Conservation (phyloP, 2,329 filamentous ascomycete species). For the Coniosporium tulheliwenetii region DNA sequence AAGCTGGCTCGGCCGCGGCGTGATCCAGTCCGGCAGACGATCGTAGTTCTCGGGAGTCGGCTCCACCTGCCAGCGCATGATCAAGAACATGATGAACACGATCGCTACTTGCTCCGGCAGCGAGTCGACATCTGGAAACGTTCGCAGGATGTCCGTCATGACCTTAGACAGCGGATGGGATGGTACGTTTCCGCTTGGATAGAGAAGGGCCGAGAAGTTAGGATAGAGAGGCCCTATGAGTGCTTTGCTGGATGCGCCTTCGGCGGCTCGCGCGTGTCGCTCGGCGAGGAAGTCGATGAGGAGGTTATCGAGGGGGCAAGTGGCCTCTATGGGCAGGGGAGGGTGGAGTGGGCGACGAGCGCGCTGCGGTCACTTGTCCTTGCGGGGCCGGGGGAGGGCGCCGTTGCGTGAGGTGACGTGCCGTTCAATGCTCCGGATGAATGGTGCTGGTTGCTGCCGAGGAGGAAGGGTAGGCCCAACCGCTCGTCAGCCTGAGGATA, state of each 20-base stretch:
- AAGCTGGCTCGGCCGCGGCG: slow-evolving; percentile 51
- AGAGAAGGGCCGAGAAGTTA: slow-evolving; percentile 62
- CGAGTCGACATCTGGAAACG: slow-evolving; percentile 66
- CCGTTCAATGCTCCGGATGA: slow-evolving; percentile 19
- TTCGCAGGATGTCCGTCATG: slow-evolving; percentile 69
- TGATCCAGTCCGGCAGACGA: slow-evolving; percentile 57
- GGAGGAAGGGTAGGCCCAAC: slow-evolving; percentile 57
- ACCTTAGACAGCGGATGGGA: slow-evolving; percentile 70
- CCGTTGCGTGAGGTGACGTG: neutral
- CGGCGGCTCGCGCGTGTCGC: slow-evolving; percentile 46
- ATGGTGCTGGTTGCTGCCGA: slow-evolving; percentile 41
- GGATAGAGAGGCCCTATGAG: slow-evolving; percentile 67
- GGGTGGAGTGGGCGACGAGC: slow-evolving; percentile 17
- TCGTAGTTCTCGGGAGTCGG: slow-evolving; percentile 69
- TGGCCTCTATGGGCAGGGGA: slow-evolving; percentile 44
- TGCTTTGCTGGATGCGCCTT: slow-evolving; percentile 47
- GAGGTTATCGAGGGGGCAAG: slow-evolving; percentile 65
- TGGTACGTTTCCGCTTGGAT: slow-evolving; percentile 45
- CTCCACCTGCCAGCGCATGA: slow-evolving; percentile 70
- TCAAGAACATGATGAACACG: slow-evolving; percentile 72
- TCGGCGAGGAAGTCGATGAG: slow-evolving; percentile 65
- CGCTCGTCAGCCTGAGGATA: slow-evolving; percentile 33
- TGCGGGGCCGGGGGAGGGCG: neutral
- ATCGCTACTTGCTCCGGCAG: slow-evolving; percentile 71
- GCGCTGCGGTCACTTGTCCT: neutral